Evolutionary conservation across 495 filamentous ascomycete genomes (phyloP), one percentile per base, ranked within the genome.

Genomic region (Glonium stellatum): DNA sequence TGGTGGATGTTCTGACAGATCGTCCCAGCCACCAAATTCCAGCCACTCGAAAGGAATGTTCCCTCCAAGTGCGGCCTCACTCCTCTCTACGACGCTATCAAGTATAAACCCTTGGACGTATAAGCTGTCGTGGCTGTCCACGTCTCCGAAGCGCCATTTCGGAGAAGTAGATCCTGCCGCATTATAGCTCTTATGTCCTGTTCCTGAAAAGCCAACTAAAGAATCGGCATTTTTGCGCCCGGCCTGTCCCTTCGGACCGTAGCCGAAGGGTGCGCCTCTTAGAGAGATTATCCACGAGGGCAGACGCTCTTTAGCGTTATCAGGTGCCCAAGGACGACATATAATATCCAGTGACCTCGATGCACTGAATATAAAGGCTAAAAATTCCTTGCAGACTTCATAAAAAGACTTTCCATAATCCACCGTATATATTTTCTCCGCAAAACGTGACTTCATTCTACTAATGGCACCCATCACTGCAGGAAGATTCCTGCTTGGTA

Each of bases 181-280:
- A 51, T 48, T 67, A 65, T 73, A 73, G 22, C 64, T 69, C 11
- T 61, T 25, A 10, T 66, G 59, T 8, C 23, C 25, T 10, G n/a
- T 11, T 4, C 59, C 46, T 0, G 72, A 70, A 0, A 65, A 23
- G 1, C 73, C 73, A 5, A 74, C 73, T 1, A 75, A 61, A 1
- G 69, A 44, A 55, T 76, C 73, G 1, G 73, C 74, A 41, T 73
- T 73, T 44, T 59, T 62, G 1, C 74, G 64, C 0, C 65, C 64
- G 54, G 66, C 49, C 5, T 25, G 21, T 4, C n/a, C n/a, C 48
- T 58, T 61, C 1, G 18, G n/a, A 11, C 4, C 2, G 6, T 3
- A 31, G 27, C 27, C 27, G 13, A 15, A n/a, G 15, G 48, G 6
- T 4, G 48, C 15, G 18, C 23, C 15, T 12, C 2, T 15, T 9